Evolutionary conservation across 2,329 filamentous ascomycete species (phyloP).

Genomic region (Sclerotinia borealis): DNA sequence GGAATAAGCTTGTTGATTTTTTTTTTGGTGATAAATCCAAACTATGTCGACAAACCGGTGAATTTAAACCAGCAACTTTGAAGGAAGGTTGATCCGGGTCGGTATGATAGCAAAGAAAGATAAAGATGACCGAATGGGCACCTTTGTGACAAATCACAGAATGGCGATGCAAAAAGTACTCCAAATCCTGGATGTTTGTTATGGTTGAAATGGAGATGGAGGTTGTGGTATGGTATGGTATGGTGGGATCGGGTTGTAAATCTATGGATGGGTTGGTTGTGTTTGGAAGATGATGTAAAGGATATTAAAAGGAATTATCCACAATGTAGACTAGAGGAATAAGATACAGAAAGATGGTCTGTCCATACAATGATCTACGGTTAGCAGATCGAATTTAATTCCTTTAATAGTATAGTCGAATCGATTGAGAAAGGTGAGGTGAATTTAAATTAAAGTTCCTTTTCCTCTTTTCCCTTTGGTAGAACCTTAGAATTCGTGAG

Average conservation of each 20-base stretch:
- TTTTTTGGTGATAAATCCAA: neutral
- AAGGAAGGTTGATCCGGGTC: neutral
- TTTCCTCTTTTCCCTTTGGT: neutral
- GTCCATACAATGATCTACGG: neutral
- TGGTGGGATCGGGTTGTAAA: neutral
- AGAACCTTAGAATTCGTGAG: neutral
- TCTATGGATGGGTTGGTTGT: neutral
- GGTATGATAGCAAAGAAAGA: neutral
- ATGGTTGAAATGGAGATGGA: neutral
- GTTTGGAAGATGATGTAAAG: slow-evolving; percentile 6
- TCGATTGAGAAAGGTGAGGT: neutral
- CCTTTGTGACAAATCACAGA: neutral
- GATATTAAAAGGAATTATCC: neutral
- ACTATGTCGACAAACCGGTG: neutral
- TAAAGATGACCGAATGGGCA: neutral
- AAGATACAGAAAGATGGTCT: neutral
- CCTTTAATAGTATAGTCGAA: neutral
- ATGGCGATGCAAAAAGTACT: neutral
- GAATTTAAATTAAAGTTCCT: neutral
- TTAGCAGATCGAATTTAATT: neutral
- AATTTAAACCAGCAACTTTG: neutral
- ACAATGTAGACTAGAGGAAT: neutral
- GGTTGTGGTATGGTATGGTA: neutral
- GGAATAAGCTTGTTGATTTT: neutral
- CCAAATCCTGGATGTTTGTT: neutral